phyloP scores from a whole-genome alignment of 2,329 filamentous ascomycete species.

The Xylogone sp. region DNA sequence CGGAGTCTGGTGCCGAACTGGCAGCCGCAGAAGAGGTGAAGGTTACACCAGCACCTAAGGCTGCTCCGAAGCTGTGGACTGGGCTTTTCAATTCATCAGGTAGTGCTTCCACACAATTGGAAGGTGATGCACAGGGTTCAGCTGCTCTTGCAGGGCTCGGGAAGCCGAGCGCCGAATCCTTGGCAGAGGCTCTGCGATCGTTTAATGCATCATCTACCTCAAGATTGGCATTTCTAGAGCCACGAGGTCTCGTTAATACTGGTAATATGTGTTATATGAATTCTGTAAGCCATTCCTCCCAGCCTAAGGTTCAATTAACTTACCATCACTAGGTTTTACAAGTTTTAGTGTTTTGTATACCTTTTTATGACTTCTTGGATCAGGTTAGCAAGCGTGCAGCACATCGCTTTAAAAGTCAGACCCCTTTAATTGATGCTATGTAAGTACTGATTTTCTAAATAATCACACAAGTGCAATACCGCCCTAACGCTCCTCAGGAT shows the following conservation, averaged over 20 bases:
- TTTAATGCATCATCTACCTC: conserved; percentile 59
- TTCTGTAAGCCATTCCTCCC: conserved; percentile 62
- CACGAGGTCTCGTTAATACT: conserved; percentile 89
- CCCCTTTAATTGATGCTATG: conserved; percentile 91
- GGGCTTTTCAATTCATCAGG: conserved; percentile 58
- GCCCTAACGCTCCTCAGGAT: conserved; percentile 54
- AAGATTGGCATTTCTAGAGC: conserved; percentile 81
- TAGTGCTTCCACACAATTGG: conserved; percentile 25
- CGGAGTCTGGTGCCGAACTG: conserved; percentile 4
- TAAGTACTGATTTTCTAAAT: conserved; percentile 43
- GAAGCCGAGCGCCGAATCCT: conserved; percentile 52
- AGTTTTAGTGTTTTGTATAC: conserved; percentile 88
- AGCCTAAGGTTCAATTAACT: conserved; percentile 20
- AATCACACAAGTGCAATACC: conserved; percentile 1
- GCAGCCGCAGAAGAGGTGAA: conserved; percentile 28
- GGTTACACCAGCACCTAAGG: conserved; percentile 34
- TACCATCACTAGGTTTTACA: conserved; percentile 71
- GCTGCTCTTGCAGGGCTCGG: conserved; percentile 33
- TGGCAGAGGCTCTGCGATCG: conserved; percentile 72
- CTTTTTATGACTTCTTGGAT: conserved; percentile 92
- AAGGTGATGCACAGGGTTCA: conserved; percentile 25
- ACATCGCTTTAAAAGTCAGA: conserved; percentile 93
- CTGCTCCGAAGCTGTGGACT: conserved; percentile 62
- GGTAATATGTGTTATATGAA: conserved; percentile 99
- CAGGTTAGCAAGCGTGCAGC: conserved; percentile 78